These are phyloP conservation scores for Kodamaea sagamina DNA, from an alignment of 805 yeast genomes.

Conservation along the genomic window DNA sequence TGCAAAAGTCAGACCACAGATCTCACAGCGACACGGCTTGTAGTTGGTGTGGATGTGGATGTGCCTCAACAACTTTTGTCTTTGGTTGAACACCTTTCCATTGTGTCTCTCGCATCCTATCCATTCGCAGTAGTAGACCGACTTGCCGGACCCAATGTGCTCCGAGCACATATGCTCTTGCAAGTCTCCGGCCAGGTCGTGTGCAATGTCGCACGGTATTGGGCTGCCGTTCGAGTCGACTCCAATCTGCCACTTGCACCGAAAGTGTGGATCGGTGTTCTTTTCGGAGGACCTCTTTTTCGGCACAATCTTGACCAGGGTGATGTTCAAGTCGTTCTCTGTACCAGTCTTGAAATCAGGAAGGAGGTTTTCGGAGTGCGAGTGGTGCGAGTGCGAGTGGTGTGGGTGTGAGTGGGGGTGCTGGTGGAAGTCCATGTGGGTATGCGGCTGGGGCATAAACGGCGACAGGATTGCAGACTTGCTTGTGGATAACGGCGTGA, in stretches of 20 bases:
- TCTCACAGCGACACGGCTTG: slow-evolving; percentile 72
- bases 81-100: slow-evolving; percentile 66
- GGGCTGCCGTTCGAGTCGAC: slow-evolving; percentile 29
- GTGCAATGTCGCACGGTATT: slow-evolving; percentile 51
- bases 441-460: slow-evolving; percentile 1
- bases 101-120: slow-evolving; percentile 64
- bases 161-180: slow-evolving; percentile 66
- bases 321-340: slow-evolving; percentile 28
- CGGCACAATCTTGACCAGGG: slow-evolving; percentile 36
- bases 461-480: slow-evolving; percentile 9
- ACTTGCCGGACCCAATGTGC: slow-evolving; percentile 77
- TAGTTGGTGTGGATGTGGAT: slow-evolving; percentile 84
- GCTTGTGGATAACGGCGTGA: slow-evolving; percentile 7
- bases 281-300: slow-evolving; percentile 17
- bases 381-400: slow-evolving; percentile 9
- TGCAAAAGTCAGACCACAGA: slow-evolving; percentile 73
- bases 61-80: slow-evolving; percentile 86
- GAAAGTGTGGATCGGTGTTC: slow-evolving; percentile 33
- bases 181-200: slow-evolving; percentile 57
- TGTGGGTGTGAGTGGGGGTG: slow-evolving; percentile 6
- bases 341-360: not conserved
- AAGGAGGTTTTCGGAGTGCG: slow-evolving; percentile 7
- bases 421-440: slow-evolving; percentile 3
- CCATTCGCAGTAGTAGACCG: slow-evolving; percentile 77
- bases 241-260: slow-evolving; percentile 48